Evolutionary conservation across 768 basidiomycete genomes (phyloP), one percentile per base, ranked within the genome.

Genomic region (Mycena olivaceomarginata): DNA sequence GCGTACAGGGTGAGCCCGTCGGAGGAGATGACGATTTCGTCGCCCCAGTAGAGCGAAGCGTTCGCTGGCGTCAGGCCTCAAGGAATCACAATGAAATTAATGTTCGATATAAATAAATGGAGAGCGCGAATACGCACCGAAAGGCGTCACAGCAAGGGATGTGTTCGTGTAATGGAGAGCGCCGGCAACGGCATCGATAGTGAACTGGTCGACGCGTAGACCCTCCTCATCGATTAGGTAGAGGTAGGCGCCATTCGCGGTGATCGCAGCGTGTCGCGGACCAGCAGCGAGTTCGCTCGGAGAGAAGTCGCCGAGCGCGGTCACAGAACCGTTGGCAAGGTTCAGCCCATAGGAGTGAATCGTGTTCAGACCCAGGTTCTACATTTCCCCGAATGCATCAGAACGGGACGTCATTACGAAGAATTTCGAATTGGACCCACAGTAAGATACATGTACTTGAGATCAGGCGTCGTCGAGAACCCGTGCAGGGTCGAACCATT

Each of bases 171-270:
- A 80, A 11, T 37, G 22, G 16, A 81, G 72, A 43, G 76, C 56
- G 2, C 81, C 81, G 3, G 62, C 63, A 5, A 56, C 57, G 12
- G 69, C 41, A 46, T 78, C 57, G 69, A 81, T 60, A 25, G 65
- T 70, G 67, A 79, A 80, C 18, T 80, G 79, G 74, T 81, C 81
- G 43, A 81, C 81, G 53, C 81, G 77, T 9, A 81, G 77, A n/a
- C 81, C 81, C 48, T 80, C 81, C 46, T 80, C 79, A 67, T 81
- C 77, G 25, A 80, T 80, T 40, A 81, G 59, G 72, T 80, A 81
- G 16, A 81, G 41, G 59, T 73, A 81, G 7, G 39, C 68, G 31
- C 75, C 79, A 12, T 45, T 76, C 0, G 71, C 12, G 6, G 77
- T 71, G 56, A 81, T 78, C 1, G 76, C 79, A 9, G 69, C 57